A percentile compares a stretch with the other conserved stretches of the same genome.
These are phyloP conservation scores for Aegle marmelos DNA, from an alignment of 345 rosid species.

Conservation along the genomic window DNA sequence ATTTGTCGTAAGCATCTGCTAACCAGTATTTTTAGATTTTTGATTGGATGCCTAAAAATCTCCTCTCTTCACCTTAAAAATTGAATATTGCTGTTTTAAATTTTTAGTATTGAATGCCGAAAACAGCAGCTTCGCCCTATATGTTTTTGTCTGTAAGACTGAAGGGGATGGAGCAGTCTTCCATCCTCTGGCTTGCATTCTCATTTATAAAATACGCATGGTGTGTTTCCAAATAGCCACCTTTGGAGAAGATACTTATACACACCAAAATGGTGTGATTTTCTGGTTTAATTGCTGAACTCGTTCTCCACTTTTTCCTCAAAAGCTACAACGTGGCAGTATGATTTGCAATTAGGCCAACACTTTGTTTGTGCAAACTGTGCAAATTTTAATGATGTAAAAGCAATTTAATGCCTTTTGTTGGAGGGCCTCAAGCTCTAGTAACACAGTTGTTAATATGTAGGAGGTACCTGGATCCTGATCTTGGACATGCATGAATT, in stretches of 20 bases:
- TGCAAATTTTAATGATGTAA: background rate
- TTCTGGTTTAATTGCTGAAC: background rate
- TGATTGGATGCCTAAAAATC: constrained; percentile 4
- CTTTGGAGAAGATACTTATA: background rate
- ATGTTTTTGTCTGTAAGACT: background rate
- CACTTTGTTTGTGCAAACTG: background rate
- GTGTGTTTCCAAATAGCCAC: background rate
- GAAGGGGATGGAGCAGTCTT: background rate
- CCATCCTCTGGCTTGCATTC: background rate
- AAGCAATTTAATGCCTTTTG: background rate
- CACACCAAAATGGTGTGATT: background rate
- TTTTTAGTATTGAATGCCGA: background rate
- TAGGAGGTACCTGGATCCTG: background rate
- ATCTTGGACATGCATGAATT: background rate
- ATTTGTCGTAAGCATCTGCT: constrained; percentile 63
- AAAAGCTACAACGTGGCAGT: background rate
- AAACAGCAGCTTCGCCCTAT: background rate
- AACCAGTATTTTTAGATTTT: background rate
- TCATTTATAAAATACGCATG: background rate
- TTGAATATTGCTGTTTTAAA: background rate
- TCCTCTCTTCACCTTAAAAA: background rate
- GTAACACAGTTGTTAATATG: background rate
- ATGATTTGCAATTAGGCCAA: background rate
- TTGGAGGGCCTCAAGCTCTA: background rate
- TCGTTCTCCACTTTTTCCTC: background rate